These are phyloP conservation scores for Mrakia hoshinonis DNA, from an alignment of 768 basidiomycete species.

Conservation along the genomic window DNA sequence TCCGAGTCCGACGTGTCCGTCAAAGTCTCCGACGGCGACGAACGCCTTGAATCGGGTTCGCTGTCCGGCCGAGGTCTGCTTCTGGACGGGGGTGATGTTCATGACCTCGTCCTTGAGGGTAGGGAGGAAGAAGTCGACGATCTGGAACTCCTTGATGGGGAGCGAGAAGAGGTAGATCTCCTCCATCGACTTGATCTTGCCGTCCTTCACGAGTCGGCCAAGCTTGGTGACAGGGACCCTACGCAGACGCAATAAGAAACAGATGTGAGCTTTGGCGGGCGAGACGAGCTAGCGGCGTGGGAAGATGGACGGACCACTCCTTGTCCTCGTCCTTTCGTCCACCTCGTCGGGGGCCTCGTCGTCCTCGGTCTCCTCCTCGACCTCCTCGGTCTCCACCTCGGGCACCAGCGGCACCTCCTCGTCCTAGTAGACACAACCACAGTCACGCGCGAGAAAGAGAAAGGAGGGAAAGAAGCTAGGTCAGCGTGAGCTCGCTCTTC, in stretches of 20 bases:
- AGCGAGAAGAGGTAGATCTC: conserved; percentile 99
- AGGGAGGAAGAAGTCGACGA: conserved; percentile 98
- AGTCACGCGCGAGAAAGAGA: neutral
- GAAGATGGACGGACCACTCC: conserved; percentile 68
- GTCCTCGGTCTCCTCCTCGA: conserved; percentile 49
- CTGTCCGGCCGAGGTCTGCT: conserved; percentile 98
- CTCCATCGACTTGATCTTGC: conserved; percentile 99
- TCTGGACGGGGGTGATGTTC: conserved; percentile 99
- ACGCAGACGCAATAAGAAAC: neutral
- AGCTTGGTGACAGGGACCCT: conserved; percentile 99
- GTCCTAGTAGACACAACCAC: conserved; percentile 10
- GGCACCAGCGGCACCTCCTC: conserved; percentile 30
- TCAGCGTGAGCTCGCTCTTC: conserved; percentile 16
- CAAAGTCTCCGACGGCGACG: conserved; percentile 97
- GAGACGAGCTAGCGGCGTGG: neutral
- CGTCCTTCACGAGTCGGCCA: conserved; percentile 96
- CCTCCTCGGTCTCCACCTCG: conserved; percentile 47
- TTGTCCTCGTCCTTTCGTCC: conserved; percentile 99
- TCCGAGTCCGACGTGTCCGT: conserved; percentile 97
- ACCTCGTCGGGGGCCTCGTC: conserved; percentile 80
- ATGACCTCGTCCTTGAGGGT: conserved; percentile 98
- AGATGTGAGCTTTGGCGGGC: neutral
- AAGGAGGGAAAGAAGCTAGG: neutral
- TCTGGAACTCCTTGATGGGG: conserved; percentile 98
- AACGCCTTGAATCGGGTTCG: conserved; percentile 99